These are phyloP conservation scores for Lactarius quietus DNA, from an alignment of 768 basidiomycete genomes.

Conservation along the genomic window DNA sequence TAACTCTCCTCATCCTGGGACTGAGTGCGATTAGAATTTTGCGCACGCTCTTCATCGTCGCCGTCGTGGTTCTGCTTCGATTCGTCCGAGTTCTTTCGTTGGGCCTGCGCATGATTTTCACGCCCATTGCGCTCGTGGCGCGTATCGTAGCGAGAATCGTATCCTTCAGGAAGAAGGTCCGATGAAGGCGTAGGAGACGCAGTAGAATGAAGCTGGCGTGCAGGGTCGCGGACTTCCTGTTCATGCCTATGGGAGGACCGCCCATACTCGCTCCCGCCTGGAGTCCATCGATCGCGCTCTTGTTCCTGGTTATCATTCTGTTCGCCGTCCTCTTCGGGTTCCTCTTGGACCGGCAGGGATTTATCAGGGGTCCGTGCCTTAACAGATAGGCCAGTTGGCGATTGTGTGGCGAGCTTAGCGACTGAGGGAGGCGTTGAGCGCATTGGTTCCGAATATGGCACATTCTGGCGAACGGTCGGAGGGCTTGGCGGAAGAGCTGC, in stretches of 20 bases:
- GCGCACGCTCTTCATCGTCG: constrained; percentile 16
- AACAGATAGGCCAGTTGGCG: constrained; percentile 18
- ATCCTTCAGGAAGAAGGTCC: constrained; percentile 25
- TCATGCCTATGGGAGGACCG: constrained; percentile 22
- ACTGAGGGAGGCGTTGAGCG: constrained; percentile 22
- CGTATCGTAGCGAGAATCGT: constrained; percentile 21
- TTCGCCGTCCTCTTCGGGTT: constrained; percentile 24
- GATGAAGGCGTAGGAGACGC: constrained; percentile 26
- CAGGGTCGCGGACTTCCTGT: constrained; percentile 17
- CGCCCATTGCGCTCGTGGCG: constrained; percentile 19
- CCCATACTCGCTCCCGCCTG: constrained; percentile 14
- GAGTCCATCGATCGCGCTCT: constrained; percentile 23
- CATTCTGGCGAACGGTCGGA: constrained; percentile 15
- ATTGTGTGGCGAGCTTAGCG: constrained; percentile 14
- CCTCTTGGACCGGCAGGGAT: constrained; percentile 27
- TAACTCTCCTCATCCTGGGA: constrained; percentile 28
- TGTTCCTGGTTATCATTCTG: constrained; percentile 8
- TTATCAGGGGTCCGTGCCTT: constrained; percentile 27
- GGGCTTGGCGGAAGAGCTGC: constrained; percentile 21
- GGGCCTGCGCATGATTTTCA: constrained; percentile 1
- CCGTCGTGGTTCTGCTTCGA: constrained; percentile 4
- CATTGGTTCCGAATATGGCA: constrained; percentile 17
- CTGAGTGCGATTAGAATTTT: constrained; percentile 16
- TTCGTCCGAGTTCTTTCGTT: constrained; percentile 10
- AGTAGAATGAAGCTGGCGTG: constrained; percentile 14